Evolutionary conservation across 202 grass and related monocot species (phyloP), one percentile per base, ranked within the genome.

Genomic region (Setaria viridis): DNA sequence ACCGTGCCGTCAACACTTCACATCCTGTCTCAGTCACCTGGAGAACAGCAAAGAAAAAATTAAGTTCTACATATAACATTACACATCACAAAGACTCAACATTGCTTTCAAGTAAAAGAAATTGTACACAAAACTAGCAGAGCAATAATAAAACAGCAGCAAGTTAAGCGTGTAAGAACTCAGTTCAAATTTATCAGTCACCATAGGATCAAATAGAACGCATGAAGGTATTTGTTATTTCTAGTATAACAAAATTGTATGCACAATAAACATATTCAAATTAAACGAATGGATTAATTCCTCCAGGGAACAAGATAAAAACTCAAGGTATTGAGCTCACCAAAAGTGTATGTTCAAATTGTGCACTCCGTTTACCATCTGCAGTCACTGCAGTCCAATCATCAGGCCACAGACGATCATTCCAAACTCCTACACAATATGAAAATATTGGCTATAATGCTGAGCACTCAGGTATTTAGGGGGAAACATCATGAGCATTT

Each of bases 301-400:
- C 70, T 43, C 32, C 42, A 68, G 75, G 67, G 19, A 48, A 74
- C 1, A 58, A 16, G 46, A 70, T 13, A 34, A 9, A 86, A 83
- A 69, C 25, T 9, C 43, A 7, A 65, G 50, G 45, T 74, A 59
- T 56, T 63, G 33, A 63, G 90, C 91, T 95, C 64, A 98, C 95
- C 91, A 99, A 78, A 94, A 99, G 91, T n/a, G 93, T 98, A 63
- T 98, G 96, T 55, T 99, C 93, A 88, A 99, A 99, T 65, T 99
- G 94, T 90, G 97, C 97, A 72, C 97, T 99, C 9, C 85, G 89
- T 97, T 99, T 99, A 68, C 94, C 97, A 90, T 99, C 97, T 80
- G 88, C 88, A 62, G 96, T 96, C 62, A 91, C 96, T 34, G 90
- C 93, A 63, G 97, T 99, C 97, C 97, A 99, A 35, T 93, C 94